phyloP scores from a whole-genome alignment of 305 asterid species.

The Fraxinus sp. region DNA sequence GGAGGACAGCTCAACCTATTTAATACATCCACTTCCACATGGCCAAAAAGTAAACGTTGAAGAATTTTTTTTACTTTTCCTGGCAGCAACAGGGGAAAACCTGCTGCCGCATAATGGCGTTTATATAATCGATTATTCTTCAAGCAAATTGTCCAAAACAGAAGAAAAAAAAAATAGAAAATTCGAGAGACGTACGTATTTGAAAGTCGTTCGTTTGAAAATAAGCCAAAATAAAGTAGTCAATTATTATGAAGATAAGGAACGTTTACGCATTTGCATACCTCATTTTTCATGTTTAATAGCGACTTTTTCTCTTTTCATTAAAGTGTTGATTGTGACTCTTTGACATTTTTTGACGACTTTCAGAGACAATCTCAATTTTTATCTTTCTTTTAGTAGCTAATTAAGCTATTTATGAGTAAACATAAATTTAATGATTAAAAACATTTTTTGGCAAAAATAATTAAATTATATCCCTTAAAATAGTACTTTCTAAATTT shows the following conservation, averaged over 20 bases:
- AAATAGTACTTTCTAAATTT: background rate
- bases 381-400: background rate
- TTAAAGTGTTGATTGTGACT: background rate
- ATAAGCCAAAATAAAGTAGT: background rate
- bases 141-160: background rate
- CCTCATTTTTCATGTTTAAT: constrained; percentile 23
- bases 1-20: no score
- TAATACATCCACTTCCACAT: background rate
- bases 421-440: no score
- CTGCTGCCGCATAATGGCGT: background rate
- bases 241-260: constrained; percentile 20
- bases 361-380: background rate
- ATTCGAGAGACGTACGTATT: background rate
- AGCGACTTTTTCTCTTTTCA: constrained; percentile 11
- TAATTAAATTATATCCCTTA: no score
- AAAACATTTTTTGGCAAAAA: no score
- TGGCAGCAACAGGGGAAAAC: background rate
- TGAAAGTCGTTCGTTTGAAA: background rate
- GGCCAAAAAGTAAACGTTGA: background rate
- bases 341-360: background rate
- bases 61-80: background rate
- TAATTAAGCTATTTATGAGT: background rate
- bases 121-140: background rate
- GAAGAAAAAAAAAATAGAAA: background rate
- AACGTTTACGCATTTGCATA: constrained; percentile 13